Evolutionary conservation across 306 rosid genomes (phyloP), one percentile per base, ranked within the genome.

Genomic region (Castanea sativa): DNA sequence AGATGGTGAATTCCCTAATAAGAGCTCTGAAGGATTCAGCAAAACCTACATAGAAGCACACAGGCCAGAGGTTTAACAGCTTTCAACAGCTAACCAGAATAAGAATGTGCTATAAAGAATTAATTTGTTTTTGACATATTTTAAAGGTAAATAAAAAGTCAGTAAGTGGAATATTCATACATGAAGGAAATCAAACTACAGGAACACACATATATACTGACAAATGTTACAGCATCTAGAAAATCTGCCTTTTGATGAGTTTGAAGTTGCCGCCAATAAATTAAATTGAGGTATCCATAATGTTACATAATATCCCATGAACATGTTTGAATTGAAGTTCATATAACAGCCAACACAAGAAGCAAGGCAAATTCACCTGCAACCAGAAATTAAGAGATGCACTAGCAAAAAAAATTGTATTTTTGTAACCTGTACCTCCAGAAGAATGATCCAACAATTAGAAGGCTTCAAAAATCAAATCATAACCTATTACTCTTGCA

Each of bases 381-480:
- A 70, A 71, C 43, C 35, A 78, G 52, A 45, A 3, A 6, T 1
- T 55, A 8, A 69, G 21, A 69, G 18, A 74, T 7, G 10, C 18
- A 0, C 8, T 51, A 60, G 12, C 6, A 60, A 82, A 77, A 43
- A 67, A 4, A 74, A 43, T 52, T 33, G 51, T 23, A 43, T 41
- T n/a, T 59, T 6, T 30, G 68, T 70, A 71, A 69, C 73, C 64
- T 65, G 78, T 69, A 81, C 59, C 82, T 70, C 58, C 57, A 55
- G 85, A 83, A 56, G 71, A 56, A 63, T 60, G 78, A 43, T 78
- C 75, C 72, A 8, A 68, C 57, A 73, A 70, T 63, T 43, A 76
- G 60, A 19, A 71, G 59, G 73, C 79, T 79, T 33, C 13, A 13
- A 53, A 53, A 27, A 79, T 61, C 81, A 78, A 32, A 51, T 41